These are phyloP conservation scores for Hypoxylon sp. DNA, from an alignment of 2,329 filamentous ascomycete genomes.

Conservation along the genomic window DNA sequence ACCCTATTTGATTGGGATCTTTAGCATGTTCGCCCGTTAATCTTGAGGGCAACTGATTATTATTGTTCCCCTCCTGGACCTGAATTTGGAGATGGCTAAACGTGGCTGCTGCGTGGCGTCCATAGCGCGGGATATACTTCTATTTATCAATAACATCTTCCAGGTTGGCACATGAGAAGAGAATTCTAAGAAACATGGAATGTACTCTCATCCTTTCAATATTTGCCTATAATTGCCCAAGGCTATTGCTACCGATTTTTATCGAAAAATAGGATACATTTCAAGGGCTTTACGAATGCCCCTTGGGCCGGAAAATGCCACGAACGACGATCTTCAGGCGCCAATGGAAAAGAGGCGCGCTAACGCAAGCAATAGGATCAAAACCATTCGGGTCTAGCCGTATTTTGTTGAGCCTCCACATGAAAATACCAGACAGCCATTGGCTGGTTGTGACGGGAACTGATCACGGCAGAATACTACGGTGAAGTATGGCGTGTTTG, in stretches of 20 bases:
- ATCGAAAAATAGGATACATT: slow-evolving; percentile 16
- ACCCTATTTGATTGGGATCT: slow-evolving; percentile 16
- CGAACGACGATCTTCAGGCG: slow-evolving; percentile 30
- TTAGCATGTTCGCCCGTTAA: slow-evolving; percentile 9
- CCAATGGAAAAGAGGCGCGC: slow-evolving; percentile 38
- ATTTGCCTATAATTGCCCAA: slow-evolving; percentile 12
- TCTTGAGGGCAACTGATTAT: slow-evolving; percentile 20
- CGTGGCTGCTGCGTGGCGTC: slow-evolving; percentile 39
- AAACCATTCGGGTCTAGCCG: slow-evolving; percentile 38
- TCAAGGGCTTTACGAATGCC: slow-evolving; percentile 11
- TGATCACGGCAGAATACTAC: slow-evolving; percentile 30
- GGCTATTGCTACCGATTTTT: slow-evolving; percentile 12
- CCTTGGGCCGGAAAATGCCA: slow-evolving; percentile 33
- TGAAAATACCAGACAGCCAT: slow-evolving; percentile 23
- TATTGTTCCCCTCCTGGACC: slow-evolving; percentile 16
- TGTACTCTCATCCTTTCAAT: slow-evolving; percentile 6
- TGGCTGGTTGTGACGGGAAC: slow-evolving; percentile 27
- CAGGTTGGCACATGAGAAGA: slow-evolving; percentile 18
- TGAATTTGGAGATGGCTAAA: slow-evolving; percentile 20
- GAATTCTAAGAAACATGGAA: neutral
- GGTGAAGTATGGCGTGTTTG: slow-evolving; percentile 26
- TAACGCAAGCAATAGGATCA: slow-evolving; percentile 43
- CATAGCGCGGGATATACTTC: slow-evolving; percentile 24
- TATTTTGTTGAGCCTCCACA: slow-evolving; percentile 45
- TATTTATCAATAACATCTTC: slow-evolving; percentile 31